phyloP scores from a whole-genome alignment of 495 filamentous ascomycete species.

The Penicillium atrosanguineum region DNA sequence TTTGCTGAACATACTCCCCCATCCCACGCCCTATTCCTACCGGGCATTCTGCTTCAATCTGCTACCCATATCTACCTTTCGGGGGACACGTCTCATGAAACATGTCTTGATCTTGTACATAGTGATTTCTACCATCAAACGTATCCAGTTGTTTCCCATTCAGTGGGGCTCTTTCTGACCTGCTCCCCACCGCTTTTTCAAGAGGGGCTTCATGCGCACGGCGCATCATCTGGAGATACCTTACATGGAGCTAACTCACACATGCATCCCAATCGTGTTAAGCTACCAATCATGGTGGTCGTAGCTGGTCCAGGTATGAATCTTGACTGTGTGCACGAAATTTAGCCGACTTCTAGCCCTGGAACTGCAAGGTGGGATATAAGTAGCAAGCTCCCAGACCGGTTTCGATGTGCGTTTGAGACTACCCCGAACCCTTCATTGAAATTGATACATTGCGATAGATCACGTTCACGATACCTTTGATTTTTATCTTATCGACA shows the following conservation, averaged over 20 bases:
- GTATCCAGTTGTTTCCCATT: neutral
- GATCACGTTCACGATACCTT: neutral
- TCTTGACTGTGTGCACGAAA: neutral
- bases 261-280: neutral
- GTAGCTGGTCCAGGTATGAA: neutral
- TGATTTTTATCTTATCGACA: neutral
- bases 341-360: neutral
- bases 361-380: neutral
- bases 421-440: too few relatives aligned
- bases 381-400: neutral
- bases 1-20: neutral
- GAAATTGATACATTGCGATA: too few relatives aligned
- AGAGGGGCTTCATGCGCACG: neutral
- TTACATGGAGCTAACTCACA: neutral
- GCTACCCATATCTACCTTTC: neutral
- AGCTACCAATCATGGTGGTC: neutral
- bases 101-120: neutral
- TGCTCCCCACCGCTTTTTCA: neutral
- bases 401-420: neutral
- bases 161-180: neutral
- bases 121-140: neutral
- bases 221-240: neutral
- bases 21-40: neutral
- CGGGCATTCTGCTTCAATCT: neutral
- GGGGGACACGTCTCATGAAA: neutral